Evolutionary conservation across 1,139 yeast species (phyloP), one percentile per base, ranked within the genome.

Genomic region (Lodderomyces oxycetoniae): DNA sequence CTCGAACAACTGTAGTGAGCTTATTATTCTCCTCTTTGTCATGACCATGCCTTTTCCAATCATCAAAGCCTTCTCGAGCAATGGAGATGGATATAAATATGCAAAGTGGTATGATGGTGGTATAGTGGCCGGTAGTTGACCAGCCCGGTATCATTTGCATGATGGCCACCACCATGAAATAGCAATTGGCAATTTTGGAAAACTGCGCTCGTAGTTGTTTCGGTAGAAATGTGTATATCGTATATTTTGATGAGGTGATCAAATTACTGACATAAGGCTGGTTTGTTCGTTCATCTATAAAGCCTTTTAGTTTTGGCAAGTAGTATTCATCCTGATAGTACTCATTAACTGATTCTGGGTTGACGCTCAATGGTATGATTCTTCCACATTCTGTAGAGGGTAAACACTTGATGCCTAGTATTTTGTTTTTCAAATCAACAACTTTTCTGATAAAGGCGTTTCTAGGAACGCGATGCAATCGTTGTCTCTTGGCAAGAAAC

Each of bases 111-210:
- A 89, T 71, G 47, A 91, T 89, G 2, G 98, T 91, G 3, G 97
- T 91, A 54, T 78, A 87, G n/a, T 87, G 83, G 40, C 97, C 98
- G 0, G 98, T 91, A 3, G 98, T 88, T 3, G 96, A 87, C 96
- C 96, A 91, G 1, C 89, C 78, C 0, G 98, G 98, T 35, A 91
- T 82, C 93, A 89, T 81, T 54, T 91, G 97, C 70, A 89, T 66
- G 40, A 91, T 84, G 3, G 97, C 89, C 16, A 91, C 93, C 7
- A 78, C 69, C 73, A 91, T 60, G 58, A 91, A 88, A 56, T 88
- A 74, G 46, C 91, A 71, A 51, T 91, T 91, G 12, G 98, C 98
- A 31, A 91, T 53, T 54, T 88, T 91, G 13, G 95, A 86, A 50
- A 91, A 89, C 55, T 91, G 98, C 2, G 94, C 95, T 42, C 76